Base-by-base conservation (phyloP, 225 moss, liverwort and hornwort genomes). In the Thuidium tamariscinum region DNA sequence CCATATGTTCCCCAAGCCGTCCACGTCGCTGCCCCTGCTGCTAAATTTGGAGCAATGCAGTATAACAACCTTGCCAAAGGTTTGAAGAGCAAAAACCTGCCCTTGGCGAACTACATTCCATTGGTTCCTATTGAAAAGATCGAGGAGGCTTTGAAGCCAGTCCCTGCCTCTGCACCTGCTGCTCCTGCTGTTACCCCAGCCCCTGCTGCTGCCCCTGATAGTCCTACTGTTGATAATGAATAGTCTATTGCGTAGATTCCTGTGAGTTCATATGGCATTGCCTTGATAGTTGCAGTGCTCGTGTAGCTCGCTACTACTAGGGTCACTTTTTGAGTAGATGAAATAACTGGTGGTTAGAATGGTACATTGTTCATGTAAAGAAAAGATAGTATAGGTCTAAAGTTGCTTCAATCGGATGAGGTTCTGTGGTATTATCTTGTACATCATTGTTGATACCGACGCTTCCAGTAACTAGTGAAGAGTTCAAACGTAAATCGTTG, bases 1-100 rank as follows among this genome's bases (percentile, higher is more conserved):
- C 98, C 98, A 54, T 83, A 84, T 75, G 95, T 94, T 61, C 95
- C 95, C 11, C 94, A 93, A 85, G 94, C 93, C 16, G 90, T 95
- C 32, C 80, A 89, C 48, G 91, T 95, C 52, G 93, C 92, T 82
- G 90, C 95, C 26, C 95, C 95, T 32, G 77, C 91, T 62, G 94
- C 92, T 15, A 92, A 90, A 68, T 94, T 95, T 75, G 95, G 95
- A 78, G 96, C 96, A 39, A 62, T 93, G 65, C 95, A 95, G 85
- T 87, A 92, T 27, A 98, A 98, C 90, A 89, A 80, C 52, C 87
- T 96, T 26, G 91, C 94, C 10, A 36, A 90, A 44, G 82, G 89
- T 3, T 91, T 95, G 84, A 93, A 90, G 52, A 92, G 91, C 36
- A 96, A 91, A 49, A 95, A 92, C 4, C 64, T 95, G 60, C 98